Evolutionary conservation across 306 rosid genomes (phyloP), one percentile per base, ranked within the genome.

Genomic region (Clitoria ternatea): DNA sequence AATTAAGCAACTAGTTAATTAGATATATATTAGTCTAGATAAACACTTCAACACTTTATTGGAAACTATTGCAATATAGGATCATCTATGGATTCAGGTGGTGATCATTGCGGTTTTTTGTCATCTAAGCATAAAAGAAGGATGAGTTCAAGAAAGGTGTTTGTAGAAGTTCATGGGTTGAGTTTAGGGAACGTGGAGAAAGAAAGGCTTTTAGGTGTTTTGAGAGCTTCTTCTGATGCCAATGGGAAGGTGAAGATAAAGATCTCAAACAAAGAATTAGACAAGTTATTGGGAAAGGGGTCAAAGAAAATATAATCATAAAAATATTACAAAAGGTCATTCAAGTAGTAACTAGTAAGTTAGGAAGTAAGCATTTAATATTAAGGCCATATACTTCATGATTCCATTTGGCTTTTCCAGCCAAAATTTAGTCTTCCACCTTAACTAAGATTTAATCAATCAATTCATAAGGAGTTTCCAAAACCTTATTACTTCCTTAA

Each of bases 221-320:
- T 40, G 22, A 67, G 80, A 74, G 71, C 65, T 70, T 61, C 71
- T 45, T 60, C 82, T 33, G 73, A 56, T 35, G 20, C 7, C 0
- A 64, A 76, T 43, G 79, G 82, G 32, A 84, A 87, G 57, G 82
- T 92, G 68, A 92, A 73, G 82, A 87, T 92, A 7, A 89, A 57
- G 86, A 82, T 92, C 23, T 72, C 92, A 0, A 92, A 84, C 56
- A 84, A 80, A 79, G 90, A 92, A 80, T 84, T 89, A 9, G 74
- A 71, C 10, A 68, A 72, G 62, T 70, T 92, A 15, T 30, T 87
- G 14, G 70, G 73, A 49, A 9, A 18, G 17, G 79, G 64, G 73
- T 64, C 22, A 71, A 60, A 60, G 4, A 39, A 44, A n/a, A n/a
- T n/a, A n/a, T n/a, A n/a, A n/a, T n/a, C n/a, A 47, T 12, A 45